These are phyloP conservation scores for Boletus subparvulus DNA, from an alignment of 768 basidiomycete genomes.

Conservation along the genomic window DNA sequence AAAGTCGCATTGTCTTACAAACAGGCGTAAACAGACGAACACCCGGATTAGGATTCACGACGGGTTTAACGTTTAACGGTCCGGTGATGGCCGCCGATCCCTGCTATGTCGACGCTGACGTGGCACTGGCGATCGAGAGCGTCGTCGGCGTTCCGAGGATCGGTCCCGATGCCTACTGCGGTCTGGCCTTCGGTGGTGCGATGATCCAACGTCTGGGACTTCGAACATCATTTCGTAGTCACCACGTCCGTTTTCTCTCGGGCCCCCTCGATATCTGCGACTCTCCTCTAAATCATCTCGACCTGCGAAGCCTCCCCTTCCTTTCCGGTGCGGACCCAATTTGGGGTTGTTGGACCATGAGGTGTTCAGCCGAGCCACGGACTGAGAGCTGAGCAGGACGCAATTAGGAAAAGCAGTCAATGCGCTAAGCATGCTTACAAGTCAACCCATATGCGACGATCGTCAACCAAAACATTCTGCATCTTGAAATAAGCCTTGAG, in stretches of 20 bases:
- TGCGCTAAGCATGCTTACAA: slow-evolving; percentile 59
- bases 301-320: slow-evolving; percentile 58
- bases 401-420: slow-evolving; percentile 18
- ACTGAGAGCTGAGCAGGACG: slow-evolving; percentile 68
- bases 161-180: slow-evolving; percentile 54
- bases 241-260: slow-evolving; percentile 31
- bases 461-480: slow-evolving; percentile 98
- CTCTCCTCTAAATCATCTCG: slow-evolving; percentile 75
- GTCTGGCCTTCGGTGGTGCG: slow-evolving; percentile 45
- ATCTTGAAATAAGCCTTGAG: slow-evolving; percentile 96
- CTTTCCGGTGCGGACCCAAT: slow-evolving; percentile 42
- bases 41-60: not conserved
- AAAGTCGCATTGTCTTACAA: slow-evolving; percentile 14
- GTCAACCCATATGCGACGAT: slow-evolving; percentile 98
- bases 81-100: slow-evolving; percentile 37
- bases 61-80: slow-evolving; percentile 35
- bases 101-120: slow-evolving; percentile 27
- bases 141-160: slow-evolving; percentile 23
- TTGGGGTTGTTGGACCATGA: slow-evolving; percentile 79
- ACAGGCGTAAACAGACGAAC: slow-evolving; percentile 22
- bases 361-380: slow-evolving; percentile 83
- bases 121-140: slow-evolving; percentile 25
- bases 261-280: slow-evolving; percentile 54
- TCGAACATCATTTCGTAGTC: slow-evolving; percentile 86
- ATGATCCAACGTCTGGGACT: slow-evolving; percentile 41